phyloP scores from a whole-genome alignment of 1,284 basidiomycete genomes.

The Golubevia pallescens region DNA sequence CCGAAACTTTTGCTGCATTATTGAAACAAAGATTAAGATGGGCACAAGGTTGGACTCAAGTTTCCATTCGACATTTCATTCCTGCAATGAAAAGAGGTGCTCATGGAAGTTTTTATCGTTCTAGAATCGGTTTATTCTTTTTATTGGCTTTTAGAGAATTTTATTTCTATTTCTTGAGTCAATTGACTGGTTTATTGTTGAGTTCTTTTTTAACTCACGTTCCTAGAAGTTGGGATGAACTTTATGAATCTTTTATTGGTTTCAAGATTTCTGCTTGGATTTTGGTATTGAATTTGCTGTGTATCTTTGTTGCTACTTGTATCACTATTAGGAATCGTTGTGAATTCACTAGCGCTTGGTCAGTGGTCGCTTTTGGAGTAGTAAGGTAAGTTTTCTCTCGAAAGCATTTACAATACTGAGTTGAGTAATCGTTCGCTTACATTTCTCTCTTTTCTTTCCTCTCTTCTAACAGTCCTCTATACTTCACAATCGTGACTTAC shows the following conservation, averaged over 20 bases:
- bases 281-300: slow-evolving; percentile 35
- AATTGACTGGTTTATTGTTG: slow-evolving; percentile 28
- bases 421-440: no score
- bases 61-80: slow-evolving; percentile 39
- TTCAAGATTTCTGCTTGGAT: slow-evolving; percentile 31
- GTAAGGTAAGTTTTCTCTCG: no score
- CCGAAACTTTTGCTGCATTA: slow-evolving; percentile 33
- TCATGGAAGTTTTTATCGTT: slow-evolving; percentile 28
- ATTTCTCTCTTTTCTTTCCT: no score
- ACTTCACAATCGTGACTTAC: slow-evolving; percentile 9
- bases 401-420: no score
- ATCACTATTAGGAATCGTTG: slow-evolving; percentile 25
- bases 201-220: slow-evolving; percentile 3
- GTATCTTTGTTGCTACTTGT: slow-evolving; percentile 13
- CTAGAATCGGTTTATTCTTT: slow-evolving; percentile 42
- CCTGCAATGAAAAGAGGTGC: slow-evolving; percentile 36
- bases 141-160: slow-evolving; percentile 39
- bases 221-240: slow-evolving; percentile 8
- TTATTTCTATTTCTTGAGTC: slow-evolving; percentile 39
- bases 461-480: background rate
- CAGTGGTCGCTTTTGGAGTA: slow-evolving; percentile 3
- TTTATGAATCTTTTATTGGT: slow-evolving; percentile 39
- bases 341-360: background rate
- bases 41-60: slow-evolving; percentile 56
- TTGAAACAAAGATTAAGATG: slow-evolving; percentile 50